Evolutionary conservation across 1,139 yeast genomes (phyloP).

Genomic region (Debaryomycetaceae sp.): DNA sequence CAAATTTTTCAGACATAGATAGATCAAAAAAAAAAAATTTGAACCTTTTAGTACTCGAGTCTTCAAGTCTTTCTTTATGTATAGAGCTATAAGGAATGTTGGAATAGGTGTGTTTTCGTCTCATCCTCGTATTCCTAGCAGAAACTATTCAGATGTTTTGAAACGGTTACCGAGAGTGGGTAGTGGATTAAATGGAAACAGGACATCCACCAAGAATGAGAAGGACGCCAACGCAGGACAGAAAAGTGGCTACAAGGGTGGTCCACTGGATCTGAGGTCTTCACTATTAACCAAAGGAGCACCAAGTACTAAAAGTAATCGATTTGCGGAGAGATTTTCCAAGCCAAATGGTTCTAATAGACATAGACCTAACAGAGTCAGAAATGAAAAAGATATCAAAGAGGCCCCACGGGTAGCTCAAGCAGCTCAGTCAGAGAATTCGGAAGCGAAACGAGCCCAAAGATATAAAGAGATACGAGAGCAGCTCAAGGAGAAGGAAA

Average conservation of each 20-base stretch:
- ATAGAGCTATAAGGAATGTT: neutral
- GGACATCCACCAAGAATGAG: neutral
- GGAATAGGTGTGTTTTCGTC: neutral
- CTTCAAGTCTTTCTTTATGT: neutral
- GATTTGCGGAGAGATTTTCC: constrained; percentile 28
- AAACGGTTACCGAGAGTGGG: constrained; percentile 16
- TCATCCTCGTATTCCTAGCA: neutral
- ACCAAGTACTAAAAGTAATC: constrained; percentile 12
- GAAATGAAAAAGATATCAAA: neutral
- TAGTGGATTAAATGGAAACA: constrained; percentile 8
- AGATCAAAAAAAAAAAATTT: neutral
- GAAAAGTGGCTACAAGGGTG: constrained; percentile 13
- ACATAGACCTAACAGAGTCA: neutral
- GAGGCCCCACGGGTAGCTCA: neutral
- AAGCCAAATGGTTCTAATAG: constrained; percentile 1
- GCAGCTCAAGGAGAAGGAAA: constrained; percentile 12
- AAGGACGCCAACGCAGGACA: neutral
- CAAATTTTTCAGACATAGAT: neutral
- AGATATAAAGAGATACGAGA: constrained; percentile 13
- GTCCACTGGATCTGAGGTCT: constrained; percentile 7
- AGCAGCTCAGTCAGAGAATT: neutral
- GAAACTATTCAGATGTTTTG: constrained; percentile 17
- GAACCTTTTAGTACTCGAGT: neutral
- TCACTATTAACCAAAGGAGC: neutral
- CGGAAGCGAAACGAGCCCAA: constrained; percentile 4